phyloP scores from a whole-genome alignment of 176 grass and related monocot genomes.

The Dactylis glomerata region DNA sequence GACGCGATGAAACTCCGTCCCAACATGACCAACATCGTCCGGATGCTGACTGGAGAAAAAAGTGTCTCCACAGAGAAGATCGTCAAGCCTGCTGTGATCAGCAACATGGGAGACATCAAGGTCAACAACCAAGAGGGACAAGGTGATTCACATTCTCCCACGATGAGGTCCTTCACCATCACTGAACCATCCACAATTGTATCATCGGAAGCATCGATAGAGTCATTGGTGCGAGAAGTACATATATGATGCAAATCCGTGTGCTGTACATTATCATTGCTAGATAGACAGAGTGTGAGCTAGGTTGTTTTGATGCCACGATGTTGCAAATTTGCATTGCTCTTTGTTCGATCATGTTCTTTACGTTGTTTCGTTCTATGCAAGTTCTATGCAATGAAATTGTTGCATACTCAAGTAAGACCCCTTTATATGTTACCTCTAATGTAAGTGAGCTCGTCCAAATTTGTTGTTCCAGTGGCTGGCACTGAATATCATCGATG shows the following conservation, averaged over 20 bases:
- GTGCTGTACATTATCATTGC: constrained; percentile 6
- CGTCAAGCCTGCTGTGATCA: constrained; percentile 56
- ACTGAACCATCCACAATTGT: constrained; percentile 14
- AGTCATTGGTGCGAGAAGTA: constrained; percentile 19
- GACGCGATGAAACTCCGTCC: constrained; percentile 71
- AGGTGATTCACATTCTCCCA: background rate
- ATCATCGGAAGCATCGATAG: constrained; percentile 27
- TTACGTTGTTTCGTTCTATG: background rate
- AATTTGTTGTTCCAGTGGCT: background rate
- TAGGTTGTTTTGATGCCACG: constrained; percentile 1
- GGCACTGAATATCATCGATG: too few relatives aligned
- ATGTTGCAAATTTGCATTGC: background rate
- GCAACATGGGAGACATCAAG: constrained; percentile 49
- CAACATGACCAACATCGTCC: constrained; percentile 49
- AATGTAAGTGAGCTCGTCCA: background rate
- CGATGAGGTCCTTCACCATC: constrained; percentile 15
- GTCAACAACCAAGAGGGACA: constrained; percentile 15
- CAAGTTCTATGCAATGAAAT: background rate
- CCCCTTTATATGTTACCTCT: background rate
- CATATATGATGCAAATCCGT: background rate
- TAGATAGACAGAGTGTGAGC: background rate
- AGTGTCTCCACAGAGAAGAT: constrained; percentile 48
- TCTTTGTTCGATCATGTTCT: background rate
- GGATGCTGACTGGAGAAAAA: constrained; percentile 63
- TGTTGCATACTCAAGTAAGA: background rate